phyloP scores from a whole-genome alignment of 345 rosid genomes.

The Eucalyptus viminalis region DNA sequence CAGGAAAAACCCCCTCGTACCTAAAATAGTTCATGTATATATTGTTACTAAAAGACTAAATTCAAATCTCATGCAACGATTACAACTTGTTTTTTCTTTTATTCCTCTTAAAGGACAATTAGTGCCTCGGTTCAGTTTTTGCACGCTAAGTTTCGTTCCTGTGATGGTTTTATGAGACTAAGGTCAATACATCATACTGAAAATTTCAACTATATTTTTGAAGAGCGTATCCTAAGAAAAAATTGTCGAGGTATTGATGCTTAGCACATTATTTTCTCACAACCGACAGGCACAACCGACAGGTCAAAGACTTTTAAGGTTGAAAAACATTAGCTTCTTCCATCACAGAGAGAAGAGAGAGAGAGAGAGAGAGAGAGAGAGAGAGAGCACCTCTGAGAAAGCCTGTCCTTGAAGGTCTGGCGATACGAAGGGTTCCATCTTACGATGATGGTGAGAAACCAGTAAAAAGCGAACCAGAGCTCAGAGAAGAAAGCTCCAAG shows the following conservation, averaged over 20 bases:
- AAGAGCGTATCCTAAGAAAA: neutral
- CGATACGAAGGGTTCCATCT: conserved; percentile 5
- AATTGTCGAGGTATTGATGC: neutral
- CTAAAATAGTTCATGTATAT: neutral
- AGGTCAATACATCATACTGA: neutral
- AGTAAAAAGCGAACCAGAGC: conserved; percentile 14
- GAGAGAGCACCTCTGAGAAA: neutral
- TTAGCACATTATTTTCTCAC: neutral
- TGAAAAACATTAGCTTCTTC: neutral
- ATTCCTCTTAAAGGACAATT: neutral
- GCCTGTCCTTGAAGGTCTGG: conserved; percentile 12
- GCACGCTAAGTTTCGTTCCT: neutral
- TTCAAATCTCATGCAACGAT: neutral
- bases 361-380: neutral
- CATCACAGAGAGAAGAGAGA: neutral
- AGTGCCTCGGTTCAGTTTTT: neutral
- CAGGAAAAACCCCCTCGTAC: conserved; percentile 22
- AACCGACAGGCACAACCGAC: neutral
- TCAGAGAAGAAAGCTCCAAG: conserved; percentile 8
- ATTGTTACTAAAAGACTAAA: neutral
- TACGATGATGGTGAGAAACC: neutral
- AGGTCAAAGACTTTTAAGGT: neutral
- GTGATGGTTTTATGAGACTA: neutral
- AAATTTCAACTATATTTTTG: neutral
- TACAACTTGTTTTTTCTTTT: neutral